phyloP scores from a whole-genome alignment of 2,329 filamentous ascomycete species.

The Elsinoe necatrix region DNA sequence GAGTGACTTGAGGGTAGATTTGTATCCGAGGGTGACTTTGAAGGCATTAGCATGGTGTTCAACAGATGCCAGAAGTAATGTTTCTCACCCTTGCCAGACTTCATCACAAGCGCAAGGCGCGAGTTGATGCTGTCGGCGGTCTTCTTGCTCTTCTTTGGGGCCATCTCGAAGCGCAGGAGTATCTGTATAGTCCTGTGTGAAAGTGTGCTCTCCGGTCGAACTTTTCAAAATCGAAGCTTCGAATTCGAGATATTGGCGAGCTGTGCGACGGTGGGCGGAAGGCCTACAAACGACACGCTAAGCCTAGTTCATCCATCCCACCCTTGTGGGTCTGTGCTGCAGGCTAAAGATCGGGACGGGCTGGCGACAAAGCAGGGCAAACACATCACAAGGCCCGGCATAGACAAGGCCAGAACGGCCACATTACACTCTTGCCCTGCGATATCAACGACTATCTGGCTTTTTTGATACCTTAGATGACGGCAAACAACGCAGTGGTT shows the following conservation, averaged over 20 bases:
- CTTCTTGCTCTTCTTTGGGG: conserved; percentile 77
- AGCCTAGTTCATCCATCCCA: not conserved
- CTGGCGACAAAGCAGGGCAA: not conserved
- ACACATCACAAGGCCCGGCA: not conserved
- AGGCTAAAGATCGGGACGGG: not conserved
- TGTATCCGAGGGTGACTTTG: conserved; percentile 79
- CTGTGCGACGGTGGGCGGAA: conserved; percentile 12
- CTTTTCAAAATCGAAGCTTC: not conserved
- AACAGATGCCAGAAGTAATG: not conserved
- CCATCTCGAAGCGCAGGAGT: conserved; percentile 45
- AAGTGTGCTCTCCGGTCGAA: conserved; percentile 19
- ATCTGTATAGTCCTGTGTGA: conserved; percentile 18
- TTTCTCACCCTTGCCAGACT: conserved; percentile 48
- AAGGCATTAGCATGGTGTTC: conserved; percentile 27
- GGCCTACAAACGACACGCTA: not conserved
- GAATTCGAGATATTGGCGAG: conserved; percentile 12
- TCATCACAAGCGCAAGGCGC: conserved; percentile 61
- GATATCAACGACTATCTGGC: conserved; percentile 7
- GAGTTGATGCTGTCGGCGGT: conserved; percentile 72
- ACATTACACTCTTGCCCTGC: not conserved
- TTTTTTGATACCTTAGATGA: not conserved
- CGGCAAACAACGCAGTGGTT: not conserved
- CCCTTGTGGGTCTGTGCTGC: not conserved
- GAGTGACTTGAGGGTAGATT: conserved; percentile 81
- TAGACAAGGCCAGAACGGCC: not conserved